Base-by-base conservation (phyloP, 805 yeast genomes). In the Candida insectalens region DNA sequence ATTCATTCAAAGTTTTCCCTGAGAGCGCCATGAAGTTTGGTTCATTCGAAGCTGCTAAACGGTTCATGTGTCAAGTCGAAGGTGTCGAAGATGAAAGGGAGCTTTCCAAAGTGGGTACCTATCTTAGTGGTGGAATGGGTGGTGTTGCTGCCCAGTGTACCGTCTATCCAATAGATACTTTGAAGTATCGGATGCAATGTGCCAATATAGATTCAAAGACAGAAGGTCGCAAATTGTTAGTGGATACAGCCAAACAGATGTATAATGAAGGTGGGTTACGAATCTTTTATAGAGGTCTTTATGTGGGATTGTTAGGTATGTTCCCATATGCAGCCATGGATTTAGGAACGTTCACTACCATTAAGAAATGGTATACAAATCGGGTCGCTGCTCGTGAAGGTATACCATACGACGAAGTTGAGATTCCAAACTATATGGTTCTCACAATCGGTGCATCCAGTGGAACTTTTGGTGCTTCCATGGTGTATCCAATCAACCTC, bases 1-100 rank as follows among this genome's bases (percentile, higher is more conserved):
- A 92, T 53, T 84, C 83, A n/a, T 48, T 88, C 36, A 89, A 89
- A 53, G 96, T 89, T 15, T 84, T 92, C 51, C 98, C 98, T 0
- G 98, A 89, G 55, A 81, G 94, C 25, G 96, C 97, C 2, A 89
- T 89, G 74, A 92, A 92, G 53, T 89, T 92, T 58, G 97, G 98
- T 3, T 77, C 95, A 4, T 89, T 92, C 55, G 98, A 89, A 55
- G 71, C 85, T 4, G 78, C 88, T 0, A 92, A 92, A 49, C 65
- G 82, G 36, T 50, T 79, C 19, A 62, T 92, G 49, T 79, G 94
- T 15, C 53, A 62, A 19, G 38, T 88, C 6, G 96, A 85, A 57
- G 94, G 94, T 10, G 77, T 75, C 5, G 66, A 67, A 9, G 88
- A 81, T 49, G 69, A 79, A 2, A 57, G 79, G 1, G 71, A 83